Base-by-base conservation (phyloP, 1,284 basidiomycete genomes). In the Waitea zeae region DNA sequence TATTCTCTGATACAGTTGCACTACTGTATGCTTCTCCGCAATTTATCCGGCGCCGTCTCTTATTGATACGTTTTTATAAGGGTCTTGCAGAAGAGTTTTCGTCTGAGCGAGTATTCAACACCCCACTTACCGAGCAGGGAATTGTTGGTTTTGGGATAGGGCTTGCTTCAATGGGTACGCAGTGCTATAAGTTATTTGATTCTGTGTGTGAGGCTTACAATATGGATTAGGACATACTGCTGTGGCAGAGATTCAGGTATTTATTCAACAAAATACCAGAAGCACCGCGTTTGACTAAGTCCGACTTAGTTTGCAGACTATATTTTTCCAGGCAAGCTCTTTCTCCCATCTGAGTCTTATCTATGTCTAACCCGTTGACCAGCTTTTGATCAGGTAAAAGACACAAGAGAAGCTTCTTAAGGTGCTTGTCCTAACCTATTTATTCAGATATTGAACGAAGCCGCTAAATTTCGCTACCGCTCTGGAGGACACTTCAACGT, bases 111-210 rank as follows among this genome's bases (percentile, higher is more conserved):
- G 86, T 95, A n/a, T 93, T 95, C 57, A 93, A 95, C 53, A 93
- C 89, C 0, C 88, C 89, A 4, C 53, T 93, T 36, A 90, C 86
- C 0, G 89, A 93, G 49, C 88, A 96, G 54, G 90, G 90, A 4
- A 93, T 96, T 37, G 88, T 84, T 30, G 90, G 90, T 5, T 95
- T 96, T 46, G 90, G 81, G 0, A 89, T 96, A 34, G 90, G 92
- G 3, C 53, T 93, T 38, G 88, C 92, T 0, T 65, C 80, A 12
- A 92, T 95, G 74, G 90, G 90, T n/a, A n/a, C n/a, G n/a, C n/a
- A n/a, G n/a, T n/a, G n/a, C n/a, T n/a, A n/a, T n/a, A n/a, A n/a
- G n/a, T n/a, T n/a, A n/a, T n/a, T n/a, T n/a, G n/a, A n/a, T n/a
- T n/a, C n/a, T n/a, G n/a, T n/a, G n/a, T n/a, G n/a, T n/a, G n/a